Evolutionary conservation across 495 filamentous ascomycete genomes (phyloP).

Genomic region (Terfezia claveryi): DNA sequence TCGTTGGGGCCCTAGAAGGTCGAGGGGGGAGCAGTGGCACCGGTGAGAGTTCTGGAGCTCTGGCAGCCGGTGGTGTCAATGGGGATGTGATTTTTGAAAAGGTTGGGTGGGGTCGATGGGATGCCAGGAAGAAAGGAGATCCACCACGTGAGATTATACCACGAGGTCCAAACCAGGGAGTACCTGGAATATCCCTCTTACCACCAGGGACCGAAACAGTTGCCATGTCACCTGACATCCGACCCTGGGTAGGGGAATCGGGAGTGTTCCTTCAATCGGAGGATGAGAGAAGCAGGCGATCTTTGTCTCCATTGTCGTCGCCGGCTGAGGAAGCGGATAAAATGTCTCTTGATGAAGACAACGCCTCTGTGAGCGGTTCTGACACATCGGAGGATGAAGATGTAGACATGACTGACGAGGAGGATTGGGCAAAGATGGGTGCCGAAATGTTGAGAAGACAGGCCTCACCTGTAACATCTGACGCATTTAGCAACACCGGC

Average conservation of each 20-base stretch:
- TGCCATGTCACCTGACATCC: background rate
- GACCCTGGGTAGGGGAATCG: constrained; percentile 31
- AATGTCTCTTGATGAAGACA: constrained; percentile 74
- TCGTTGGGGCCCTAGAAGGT: constrained; percentile 18
- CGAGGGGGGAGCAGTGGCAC: constrained; percentile 16
- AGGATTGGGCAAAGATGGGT: constrained; percentile 86
- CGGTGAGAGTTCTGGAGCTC: constrained; percentile 6
- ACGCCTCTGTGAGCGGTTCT: constrained; percentile 45
- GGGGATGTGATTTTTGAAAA: constrained; percentile 84
- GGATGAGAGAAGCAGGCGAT: constrained; percentile 24
- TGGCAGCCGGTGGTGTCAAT: constrained; percentile 34
- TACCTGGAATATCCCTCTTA: background rate
- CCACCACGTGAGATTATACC: constrained; percentile 26
- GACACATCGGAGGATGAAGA: constrained; percentile 43
- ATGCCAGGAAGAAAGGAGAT: constrained; percentile 54
- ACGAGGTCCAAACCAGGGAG: constrained; percentile 14
- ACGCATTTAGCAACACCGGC: constrained; percentile 10
- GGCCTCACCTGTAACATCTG: constrained; percentile 14
- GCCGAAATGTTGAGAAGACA: constrained; percentile 49
- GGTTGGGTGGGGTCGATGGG: constrained; percentile 93
- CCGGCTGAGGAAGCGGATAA: constrained; percentile 68
- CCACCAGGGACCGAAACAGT: background rate
- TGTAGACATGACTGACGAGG: constrained; percentile 80
- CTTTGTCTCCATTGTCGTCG: constrained; percentile 17
- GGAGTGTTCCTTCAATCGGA: constrained; percentile 47